phyloP scores from a whole-genome alignment of 108 stramenopile species.

The Aurantiochytrium sp. region DNA sequence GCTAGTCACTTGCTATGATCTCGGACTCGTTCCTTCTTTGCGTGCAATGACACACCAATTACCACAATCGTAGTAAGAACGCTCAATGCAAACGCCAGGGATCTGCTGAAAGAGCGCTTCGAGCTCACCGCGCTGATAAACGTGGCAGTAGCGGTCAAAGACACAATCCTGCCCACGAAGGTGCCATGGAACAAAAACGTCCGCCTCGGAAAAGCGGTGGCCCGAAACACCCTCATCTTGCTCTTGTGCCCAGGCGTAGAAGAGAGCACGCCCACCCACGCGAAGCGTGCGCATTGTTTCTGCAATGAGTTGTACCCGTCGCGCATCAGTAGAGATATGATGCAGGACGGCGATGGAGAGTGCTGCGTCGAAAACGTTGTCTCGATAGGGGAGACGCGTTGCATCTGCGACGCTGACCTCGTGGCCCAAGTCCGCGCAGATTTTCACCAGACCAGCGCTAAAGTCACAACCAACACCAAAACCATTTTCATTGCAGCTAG shows the following conservation, averaged over 20 bases:
- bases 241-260: constrained; percentile 95
- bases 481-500: constrained; percentile 59
- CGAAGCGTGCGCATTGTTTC: constrained; percentile 75
- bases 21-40: too few relatives aligned
- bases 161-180: constrained; percentile 76
- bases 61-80: neutral
- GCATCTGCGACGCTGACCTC: constrained; percentile 80
- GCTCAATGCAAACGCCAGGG: neutral
- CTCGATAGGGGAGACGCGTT: constrained; percentile 71
- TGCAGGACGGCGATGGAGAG: constrained; percentile 98
- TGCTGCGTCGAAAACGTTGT: constrained; percentile 77
- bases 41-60: neutral
- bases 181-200: constrained; percentile 95
- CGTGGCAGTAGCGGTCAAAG: constrained; percentile 92
- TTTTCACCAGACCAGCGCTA: constrained; percentile 59
- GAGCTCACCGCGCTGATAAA: constrained; percentile 86
- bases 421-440: constrained; percentile 42
- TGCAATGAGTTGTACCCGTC: constrained; percentile 69
- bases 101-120: constrained; percentile 46
- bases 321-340: constrained; percentile 74
- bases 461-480: constrained; percentile 80
- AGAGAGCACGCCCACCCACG: constrained; percentile 68
- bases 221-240: constrained; percentile 50
- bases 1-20: too few relatives aligned
- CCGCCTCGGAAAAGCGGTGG: constrained; percentile 69